Conservation (phyloP, 257 asterid genomes). For the Mitragyna speciosa region DNA sequence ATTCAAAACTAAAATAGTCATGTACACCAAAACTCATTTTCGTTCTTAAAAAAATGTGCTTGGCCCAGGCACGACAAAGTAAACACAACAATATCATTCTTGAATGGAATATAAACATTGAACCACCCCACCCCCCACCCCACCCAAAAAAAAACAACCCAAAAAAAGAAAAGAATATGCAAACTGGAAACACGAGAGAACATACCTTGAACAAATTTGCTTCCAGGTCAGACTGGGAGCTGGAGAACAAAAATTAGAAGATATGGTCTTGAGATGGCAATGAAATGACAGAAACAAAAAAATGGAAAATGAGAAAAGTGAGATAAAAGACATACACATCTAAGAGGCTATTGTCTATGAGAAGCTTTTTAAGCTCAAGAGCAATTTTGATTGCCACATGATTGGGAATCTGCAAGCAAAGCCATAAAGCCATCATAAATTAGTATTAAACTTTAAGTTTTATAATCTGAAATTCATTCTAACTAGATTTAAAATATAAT, state of each 20-base stretch:
- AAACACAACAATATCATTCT: neutral
- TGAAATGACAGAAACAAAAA: conserved; percentile 11
- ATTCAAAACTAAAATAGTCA: neutral
- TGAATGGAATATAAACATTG: neutral
- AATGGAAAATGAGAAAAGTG: conserved; percentile 14
- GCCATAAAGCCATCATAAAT: conserved; percentile 6
- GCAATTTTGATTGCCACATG: conserved; percentile 97
- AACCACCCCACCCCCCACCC: too few species aligned
- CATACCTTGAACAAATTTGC: conserved; percentile 90
- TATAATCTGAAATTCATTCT: neutral
- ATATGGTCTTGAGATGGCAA: neutral
- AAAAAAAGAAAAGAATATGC: neutral
- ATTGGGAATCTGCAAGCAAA: conserved; percentile 83
- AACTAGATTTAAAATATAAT: neutral
- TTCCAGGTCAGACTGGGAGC: conserved; percentile 95
- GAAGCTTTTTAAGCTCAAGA: conserved; percentile 93
- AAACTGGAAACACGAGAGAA: conserved; percentile 10
- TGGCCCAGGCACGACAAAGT: neutral
- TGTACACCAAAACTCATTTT: neutral
- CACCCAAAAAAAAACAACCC: too few species aligned
- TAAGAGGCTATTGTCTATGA: conserved; percentile 89
- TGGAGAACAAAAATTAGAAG: conserved; percentile 42
- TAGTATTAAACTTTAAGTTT: too few species aligned
- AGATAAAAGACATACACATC: conserved; percentile 72
- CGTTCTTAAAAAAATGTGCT: neutral